These are phyloP conservation scores for Calonectria hongkongensis DNA, from an alignment of 2,329 filamentous ascomycete genomes.

Conservation along the genomic window DNA sequence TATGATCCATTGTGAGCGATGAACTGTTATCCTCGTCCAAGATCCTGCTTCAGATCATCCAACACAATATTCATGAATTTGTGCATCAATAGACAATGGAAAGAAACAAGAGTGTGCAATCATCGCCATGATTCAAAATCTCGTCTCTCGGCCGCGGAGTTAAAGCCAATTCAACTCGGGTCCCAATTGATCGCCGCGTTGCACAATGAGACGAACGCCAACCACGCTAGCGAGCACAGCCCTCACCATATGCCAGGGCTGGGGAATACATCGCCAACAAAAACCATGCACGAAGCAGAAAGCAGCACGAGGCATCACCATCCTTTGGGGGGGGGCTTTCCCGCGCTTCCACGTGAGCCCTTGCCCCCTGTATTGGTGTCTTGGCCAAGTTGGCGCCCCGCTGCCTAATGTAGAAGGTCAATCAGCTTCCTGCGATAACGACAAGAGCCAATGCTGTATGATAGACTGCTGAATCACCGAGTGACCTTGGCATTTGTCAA, in stretches of 20 bases:
- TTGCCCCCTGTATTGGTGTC: not conserved
- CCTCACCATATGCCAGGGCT: not conserved
- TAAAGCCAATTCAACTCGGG: not conserved
- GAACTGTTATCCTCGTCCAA: not conserved
- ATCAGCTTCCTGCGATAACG: constrained; percentile 7
- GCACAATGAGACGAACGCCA: constrained; percentile 10
- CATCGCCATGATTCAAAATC: not conserved
- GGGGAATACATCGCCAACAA: constrained; percentile 5
- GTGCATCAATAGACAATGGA: not conserved
- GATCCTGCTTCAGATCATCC: not conserved
- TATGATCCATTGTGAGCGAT: not conserved
- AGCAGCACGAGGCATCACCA: not conserved
- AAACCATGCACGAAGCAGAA: not conserved
- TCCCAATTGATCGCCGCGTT: not conserved
- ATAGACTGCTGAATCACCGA: not conserved
- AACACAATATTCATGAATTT: not conserved
- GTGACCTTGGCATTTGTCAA: constrained; percentile 22
- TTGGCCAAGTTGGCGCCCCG: constrained; percentile 22
- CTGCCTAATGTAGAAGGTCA: constrained; percentile 21
- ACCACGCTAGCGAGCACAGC: constrained; percentile 14
- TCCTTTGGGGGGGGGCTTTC: constrained; percentile 5
- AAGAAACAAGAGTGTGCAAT: not conserved
- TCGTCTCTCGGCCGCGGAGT: not conserved
- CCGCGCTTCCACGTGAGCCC: constrained; percentile 4
- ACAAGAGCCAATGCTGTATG: not conserved